These are phyloP conservation scores for Coprinellus micaceus DNA, from an alignment of 768 basidiomycete genomes.

Conservation along the genomic window DNA sequence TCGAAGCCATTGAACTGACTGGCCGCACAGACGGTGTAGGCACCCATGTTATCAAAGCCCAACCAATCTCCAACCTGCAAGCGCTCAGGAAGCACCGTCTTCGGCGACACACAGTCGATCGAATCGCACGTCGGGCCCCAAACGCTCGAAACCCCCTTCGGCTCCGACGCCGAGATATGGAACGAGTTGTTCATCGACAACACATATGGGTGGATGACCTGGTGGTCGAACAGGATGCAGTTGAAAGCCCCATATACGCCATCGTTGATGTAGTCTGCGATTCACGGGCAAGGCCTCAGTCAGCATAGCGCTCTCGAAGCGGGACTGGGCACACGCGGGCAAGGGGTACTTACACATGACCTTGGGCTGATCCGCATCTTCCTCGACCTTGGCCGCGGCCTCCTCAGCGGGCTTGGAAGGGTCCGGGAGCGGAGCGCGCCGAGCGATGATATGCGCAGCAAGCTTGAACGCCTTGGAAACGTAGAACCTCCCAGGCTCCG, in stretches of 20 bases:
- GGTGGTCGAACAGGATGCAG: constrained; percentile 97
- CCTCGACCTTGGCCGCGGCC: constrained; percentile 6
- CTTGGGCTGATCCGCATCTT: constrained; percentile 34
- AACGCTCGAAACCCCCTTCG: constrained; percentile 59
- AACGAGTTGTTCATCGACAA: constrained; percentile 68
- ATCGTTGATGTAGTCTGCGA: constrained; percentile 97
- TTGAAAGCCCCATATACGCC: constrained; percentile 98
- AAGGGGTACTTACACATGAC: constrained; percentile 80
- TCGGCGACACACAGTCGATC: constrained; percentile 84
- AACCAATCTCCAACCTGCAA: constrained; percentile 96
- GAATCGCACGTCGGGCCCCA: constrained; percentile 99
- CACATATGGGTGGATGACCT: constrained; percentile 68
- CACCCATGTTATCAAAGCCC: constrained; percentile 97
- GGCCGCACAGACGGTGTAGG: constrained; percentile 97
- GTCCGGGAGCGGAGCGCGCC: constrained; percentile 53
- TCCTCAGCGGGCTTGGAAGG: constrained; percentile 2
- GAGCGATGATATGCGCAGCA: constrained; percentile 90
- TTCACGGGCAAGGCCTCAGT: constrained; percentile 13
- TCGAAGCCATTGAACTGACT: constrained; percentile 94
- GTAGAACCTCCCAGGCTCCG: constrained; percentile 94
- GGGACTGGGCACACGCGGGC: constrained; percentile 23
- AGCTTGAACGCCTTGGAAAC: constrained; percentile 91
- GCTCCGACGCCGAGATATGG: constrained; percentile 39
- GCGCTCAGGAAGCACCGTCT: constrained; percentile 55
- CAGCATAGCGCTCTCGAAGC: neutral